Evolutionary conservation across 176 grass and related monocot genomes (phyloP).

Genomic region (Cymbopogon citratus): DNA sequence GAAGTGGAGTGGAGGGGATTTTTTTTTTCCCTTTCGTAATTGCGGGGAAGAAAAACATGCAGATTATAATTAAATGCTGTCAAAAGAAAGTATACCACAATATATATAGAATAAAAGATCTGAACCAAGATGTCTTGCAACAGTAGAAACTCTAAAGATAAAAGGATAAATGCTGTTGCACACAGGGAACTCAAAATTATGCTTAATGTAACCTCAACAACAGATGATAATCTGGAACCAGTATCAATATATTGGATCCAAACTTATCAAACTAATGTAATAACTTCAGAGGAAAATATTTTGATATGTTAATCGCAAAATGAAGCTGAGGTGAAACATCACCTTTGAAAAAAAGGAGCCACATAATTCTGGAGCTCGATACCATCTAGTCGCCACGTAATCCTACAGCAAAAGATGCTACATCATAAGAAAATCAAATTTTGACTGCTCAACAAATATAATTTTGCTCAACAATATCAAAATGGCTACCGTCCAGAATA

Average conservation of each 20-base stretch:
- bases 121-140: background rate
- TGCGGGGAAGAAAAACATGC: conserved; percentile 8
- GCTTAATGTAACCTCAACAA: background rate
- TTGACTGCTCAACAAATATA: background rate
- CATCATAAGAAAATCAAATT: conserved; percentile 12
- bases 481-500: conserved; percentile 87
- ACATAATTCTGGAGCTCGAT: conserved; percentile 86
- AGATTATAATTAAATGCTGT: background rate
- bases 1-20: background rate
- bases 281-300: background rate
- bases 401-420: conserved; percentile 42
- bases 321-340: conserved; percentile 21
- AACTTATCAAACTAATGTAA: background rate
- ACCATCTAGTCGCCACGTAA: conserved; percentile 96
- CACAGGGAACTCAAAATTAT: background rate
- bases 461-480: background rate
- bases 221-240: background rate
- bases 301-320: conserved; percentile 4
- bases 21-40: background rate
- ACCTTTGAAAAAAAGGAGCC: conserved; percentile 96
- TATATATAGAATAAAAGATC: background rate
- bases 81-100: background rate
- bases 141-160: too few relatives aligned
- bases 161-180: background rate
- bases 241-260: background rate